Conservation (phyloP, 2,329 filamentous ascomycete genomes). For the Helotiales sp. region DNA sequence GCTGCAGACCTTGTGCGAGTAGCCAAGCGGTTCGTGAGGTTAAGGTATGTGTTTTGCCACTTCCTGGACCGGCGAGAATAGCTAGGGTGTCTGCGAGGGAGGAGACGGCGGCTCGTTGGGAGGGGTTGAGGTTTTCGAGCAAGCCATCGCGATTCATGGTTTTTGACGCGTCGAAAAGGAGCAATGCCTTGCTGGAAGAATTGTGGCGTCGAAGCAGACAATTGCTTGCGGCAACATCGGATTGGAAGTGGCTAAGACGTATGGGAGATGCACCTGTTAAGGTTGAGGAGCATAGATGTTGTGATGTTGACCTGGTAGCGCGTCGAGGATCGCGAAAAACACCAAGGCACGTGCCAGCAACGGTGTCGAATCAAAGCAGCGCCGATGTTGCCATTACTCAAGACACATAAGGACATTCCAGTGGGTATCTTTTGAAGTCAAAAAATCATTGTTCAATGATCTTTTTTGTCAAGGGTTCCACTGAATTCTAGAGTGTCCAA, state of each 20-base stretch:
- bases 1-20: conserved; percentile 70
- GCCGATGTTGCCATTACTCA: too few relatives aligned
- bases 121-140: conserved; percentile 62
- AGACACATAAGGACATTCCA: too few relatives aligned
- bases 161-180: background rate
- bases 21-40: conserved; percentile 91
- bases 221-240: background rate
- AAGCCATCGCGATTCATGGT: conserved; percentile 38
- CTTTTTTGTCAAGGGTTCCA: too few relatives aligned
- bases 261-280: background rate
- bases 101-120: conserved; percentile 64
- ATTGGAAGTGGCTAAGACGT: background rate
- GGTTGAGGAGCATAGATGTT: background rate
- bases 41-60: conserved; percentile 92
- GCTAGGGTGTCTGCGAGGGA: conserved; percentile 58
- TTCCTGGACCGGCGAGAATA: conserved; percentile 67
- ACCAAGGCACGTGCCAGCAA: too few relatives aligned
- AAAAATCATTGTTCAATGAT: too few relatives aligned
- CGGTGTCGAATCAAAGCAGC: too few relatives aligned
- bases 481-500: too few relatives aligned
- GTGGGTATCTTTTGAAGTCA: too few relatives aligned
- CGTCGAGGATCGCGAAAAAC: too few relatives aligned
- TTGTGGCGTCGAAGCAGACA: background rate
- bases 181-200: background rate
- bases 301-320: background rate